Conservation (phyloP, 2,329 filamentous ascomycete species). For the Drechslerella coelobrocha region DNA sequence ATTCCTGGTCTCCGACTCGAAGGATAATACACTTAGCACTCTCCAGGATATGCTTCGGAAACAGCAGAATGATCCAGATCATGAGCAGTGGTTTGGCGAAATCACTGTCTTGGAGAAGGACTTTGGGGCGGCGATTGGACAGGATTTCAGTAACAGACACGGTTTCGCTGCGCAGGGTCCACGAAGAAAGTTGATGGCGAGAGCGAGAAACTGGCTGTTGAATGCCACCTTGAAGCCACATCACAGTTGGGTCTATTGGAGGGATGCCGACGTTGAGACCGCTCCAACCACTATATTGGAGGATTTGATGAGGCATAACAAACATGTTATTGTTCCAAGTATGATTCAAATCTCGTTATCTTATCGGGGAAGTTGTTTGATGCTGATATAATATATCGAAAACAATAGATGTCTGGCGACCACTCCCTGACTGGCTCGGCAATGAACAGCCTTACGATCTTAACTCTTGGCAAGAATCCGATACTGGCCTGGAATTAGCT, state of each 20-base stretch:
- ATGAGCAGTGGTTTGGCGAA: slow-evolving; percentile 85
- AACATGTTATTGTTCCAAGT: slow-evolving; percentile 98
- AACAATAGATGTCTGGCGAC: slow-evolving; percentile 87
- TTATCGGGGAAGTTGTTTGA: slow-evolving; percentile 49
- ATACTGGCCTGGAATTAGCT: slow-evolving; percentile 89
- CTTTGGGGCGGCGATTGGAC: slow-evolving; percentile 96
- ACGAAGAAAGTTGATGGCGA: slow-evolving; percentile 94
- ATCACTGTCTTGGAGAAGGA: slow-evolving; percentile 98
- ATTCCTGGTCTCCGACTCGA: slow-evolving; percentile 96
- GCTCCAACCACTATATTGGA: slow-evolving; percentile 96
- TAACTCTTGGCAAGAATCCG: slow-evolving; percentile 99
- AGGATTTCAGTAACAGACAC: slow-evolving; percentile 96
- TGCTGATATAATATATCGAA: slow-evolving; percentile 54
- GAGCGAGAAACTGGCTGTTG: slow-evolving; percentile 94
- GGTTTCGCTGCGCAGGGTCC: slow-evolving; percentile 95
- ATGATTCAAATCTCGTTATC: slow-evolving; percentile 58
- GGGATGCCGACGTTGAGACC: slow-evolving; percentile 97
- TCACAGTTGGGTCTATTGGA: slow-evolving; percentile 99
- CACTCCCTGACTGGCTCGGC: slow-evolving; percentile 97
- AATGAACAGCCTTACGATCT: slow-evolving; percentile 98
- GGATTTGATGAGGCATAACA: slow-evolving; percentile 98
- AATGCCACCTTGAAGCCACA: slow-evolving; percentile 91
- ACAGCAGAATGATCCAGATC: slow-evolving; percentile 79
- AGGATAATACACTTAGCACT: slow-evolving; percentile 82
- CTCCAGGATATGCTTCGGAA: slow-evolving; percentile 77